Conservation (phyloP, 257 asterid species). For the Voacanga thouarsii region DNA sequence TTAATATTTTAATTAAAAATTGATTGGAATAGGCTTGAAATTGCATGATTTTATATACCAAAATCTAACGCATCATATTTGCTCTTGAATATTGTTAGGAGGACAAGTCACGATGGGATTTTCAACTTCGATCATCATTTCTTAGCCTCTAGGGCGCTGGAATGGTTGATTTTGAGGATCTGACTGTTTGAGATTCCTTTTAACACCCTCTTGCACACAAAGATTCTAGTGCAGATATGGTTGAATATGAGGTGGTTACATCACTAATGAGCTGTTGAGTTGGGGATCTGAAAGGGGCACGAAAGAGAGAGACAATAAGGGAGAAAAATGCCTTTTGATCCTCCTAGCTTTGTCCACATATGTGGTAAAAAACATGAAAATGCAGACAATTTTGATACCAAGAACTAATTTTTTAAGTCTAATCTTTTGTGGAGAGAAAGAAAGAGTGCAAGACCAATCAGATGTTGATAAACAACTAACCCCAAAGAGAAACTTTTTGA, state of each 20-base stretch:
- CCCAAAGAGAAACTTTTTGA: not conserved
- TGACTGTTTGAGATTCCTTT: constrained; percentile 15
- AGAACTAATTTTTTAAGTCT: not conserved
- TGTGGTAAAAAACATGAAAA: not conserved
- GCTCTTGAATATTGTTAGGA: constrained; percentile 7
- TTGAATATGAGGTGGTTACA: constrained; percentile 27
- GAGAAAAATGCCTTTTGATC: constrained; percentile 58
- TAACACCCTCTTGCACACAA: constrained; percentile 16
- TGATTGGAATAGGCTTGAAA: too few relatives aligned
- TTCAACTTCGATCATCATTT: constrained; percentile 12
- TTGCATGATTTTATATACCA: too few relatives aligned
- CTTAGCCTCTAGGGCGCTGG: constrained; percentile 21
- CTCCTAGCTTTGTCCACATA: constrained; percentile 38
- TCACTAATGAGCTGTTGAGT: constrained; percentile 39
- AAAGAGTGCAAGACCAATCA: constrained; percentile 13
- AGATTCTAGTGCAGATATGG: not conserved
- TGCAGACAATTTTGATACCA: not conserved
- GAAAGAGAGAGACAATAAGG: constrained; percentile 25
- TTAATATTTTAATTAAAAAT: too few relatives aligned
- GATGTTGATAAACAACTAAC: not conserved
- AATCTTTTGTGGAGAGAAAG: constrained; percentile 14
- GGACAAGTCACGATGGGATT: constrained; percentile 33
- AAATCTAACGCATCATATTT: too few relatives aligned
- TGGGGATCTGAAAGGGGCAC: constrained; percentile 51
- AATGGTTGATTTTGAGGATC: constrained; percentile 33